These are phyloP conservation scores for Sanguinoderma infundibulare DNA, from an alignment of 1,284 basidiomycete species.

Conservation along the genomic window DNA sequence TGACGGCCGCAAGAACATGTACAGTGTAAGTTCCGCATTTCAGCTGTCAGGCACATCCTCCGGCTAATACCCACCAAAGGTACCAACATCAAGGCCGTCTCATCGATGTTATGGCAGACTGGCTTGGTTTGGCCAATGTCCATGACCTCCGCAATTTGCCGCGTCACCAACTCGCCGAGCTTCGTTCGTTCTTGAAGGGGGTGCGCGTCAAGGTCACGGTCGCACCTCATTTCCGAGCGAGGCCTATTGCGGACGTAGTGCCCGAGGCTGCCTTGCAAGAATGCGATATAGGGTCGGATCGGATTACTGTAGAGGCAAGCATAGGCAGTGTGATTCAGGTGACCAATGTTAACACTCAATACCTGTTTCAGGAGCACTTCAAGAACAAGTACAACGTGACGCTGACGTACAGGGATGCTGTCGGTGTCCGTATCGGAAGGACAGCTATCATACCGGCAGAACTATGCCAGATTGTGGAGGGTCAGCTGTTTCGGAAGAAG, in stretches of 20 bases:
- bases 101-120: neutral
- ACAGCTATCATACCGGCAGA: conserved; percentile 47
- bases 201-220: neutral
- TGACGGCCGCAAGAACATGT: conserved; percentile 32
- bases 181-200: conserved; percentile 13
- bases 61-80: neutral
- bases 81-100: conserved; percentile 3
- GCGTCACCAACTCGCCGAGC: neutral
- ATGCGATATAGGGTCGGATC: conserved; percentile 5
- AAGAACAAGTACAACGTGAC: conserved; percentile 7
- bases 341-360: neutral
- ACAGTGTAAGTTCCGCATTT: conserved; percentile 23
- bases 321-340: too few species aligned
- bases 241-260: conserved; percentile 6
- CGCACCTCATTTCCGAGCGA: neutral
- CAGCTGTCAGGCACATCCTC: neutral
- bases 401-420: neutral
- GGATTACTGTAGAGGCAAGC: conserved; percentile 4
- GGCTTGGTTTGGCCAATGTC: neutral
- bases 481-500: conserved; percentile 50
- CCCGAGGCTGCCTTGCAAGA: conserved; percentile 2
- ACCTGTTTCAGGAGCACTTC: conserved; percentile 3
- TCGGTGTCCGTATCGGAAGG: conserved; percentile 11
- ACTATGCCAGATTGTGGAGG: conserved; percentile 43
- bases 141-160: neutral